Base-by-base conservation (phyloP, 108 stramenopile genomes). In the Nannochloropsis salina region DNA sequence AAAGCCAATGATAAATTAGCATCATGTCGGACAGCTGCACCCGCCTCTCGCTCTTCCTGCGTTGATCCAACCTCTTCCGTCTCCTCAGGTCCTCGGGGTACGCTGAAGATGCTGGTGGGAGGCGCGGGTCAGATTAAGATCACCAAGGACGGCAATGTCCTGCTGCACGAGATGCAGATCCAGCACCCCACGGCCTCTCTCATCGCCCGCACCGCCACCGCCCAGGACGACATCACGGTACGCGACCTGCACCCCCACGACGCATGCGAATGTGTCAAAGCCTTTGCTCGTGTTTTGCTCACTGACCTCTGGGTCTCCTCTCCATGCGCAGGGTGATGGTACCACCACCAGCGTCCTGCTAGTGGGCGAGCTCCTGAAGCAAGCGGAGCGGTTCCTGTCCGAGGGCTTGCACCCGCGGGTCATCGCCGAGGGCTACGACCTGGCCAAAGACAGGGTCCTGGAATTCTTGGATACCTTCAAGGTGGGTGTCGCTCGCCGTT, bases 161-260 rank as follows among this genome's bases (percentile, higher is more conserved):
- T 99, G 85, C 92, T 99, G 84, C 96, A 98, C 88, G 97, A 99
- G 93, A 99, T 99, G 99, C 99, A 99, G 92, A 99, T 99, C 92
- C 97, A 98, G 91, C 99, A 98, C 93, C 99, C 99, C 86, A 99
- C 99, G 31, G 99, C 99, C 42, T 93, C 93, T 45, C 91, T 99
- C 92, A 97, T 99, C 94, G 98, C 97, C 9, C 93, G 99, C 40
- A 97, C 97, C 9, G 99, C 99, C 40, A 98, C 98, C 15, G 99
- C 99, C n/a, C 90, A 90, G 89, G 92, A 91, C 83, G 89, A 92
- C 41, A 84, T 41, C 5, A 85, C 85, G 80, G 87, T 87, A 40
- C 8, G 84, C 41, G 41, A 22, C 9, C 31, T 9, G 84, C 9
- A 42, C 41, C 10, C 10, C 41, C 8, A 31, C n/a, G 9, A 8